A percentile compares a stretch with the other conserved stretches of the same genome.
These are phyloP conservation scores for Melanopsichium pennsylvanicum DNA, from an alignment of 1,284 basidiomycete species.

Conservation along the genomic window DNA sequence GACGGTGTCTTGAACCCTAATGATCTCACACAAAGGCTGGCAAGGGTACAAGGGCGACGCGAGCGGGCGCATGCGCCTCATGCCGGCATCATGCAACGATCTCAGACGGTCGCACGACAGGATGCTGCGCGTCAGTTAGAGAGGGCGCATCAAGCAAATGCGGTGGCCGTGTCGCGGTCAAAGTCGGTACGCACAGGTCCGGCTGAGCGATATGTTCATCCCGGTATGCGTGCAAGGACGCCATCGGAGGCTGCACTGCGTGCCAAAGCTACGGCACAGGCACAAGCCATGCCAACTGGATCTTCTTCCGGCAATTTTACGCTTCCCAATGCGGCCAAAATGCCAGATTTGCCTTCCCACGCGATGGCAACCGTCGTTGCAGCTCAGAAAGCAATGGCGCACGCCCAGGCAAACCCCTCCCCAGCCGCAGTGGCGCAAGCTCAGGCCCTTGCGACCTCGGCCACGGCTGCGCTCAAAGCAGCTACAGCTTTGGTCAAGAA, in stretches of 20 bases:
- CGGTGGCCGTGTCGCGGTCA: constrained; percentile 16
- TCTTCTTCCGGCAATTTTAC: constrained; percentile 14
- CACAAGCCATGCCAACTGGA: constrained; percentile 23
- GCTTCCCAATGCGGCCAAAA: constrained; percentile 8
- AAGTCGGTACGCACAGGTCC: constrained; percentile 36
- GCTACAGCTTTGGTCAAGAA: constrained; percentile 33
- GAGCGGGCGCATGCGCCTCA: constrained; percentile 20
- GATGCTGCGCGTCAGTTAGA: constrained; percentile 9
- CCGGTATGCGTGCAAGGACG: constrained; percentile 36
- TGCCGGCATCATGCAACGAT: constrained; percentile 24
- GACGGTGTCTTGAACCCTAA: constrained; percentile 22
- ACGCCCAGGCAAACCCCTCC: constrained; percentile 34
- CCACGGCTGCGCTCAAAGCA: constrained; percentile 35
- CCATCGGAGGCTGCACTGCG: constrained; percentile 42
- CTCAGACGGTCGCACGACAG: constrained; percentile 33
- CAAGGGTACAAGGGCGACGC: constrained; percentile 32
- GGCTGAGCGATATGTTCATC: constrained; percentile 22
- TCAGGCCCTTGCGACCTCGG: constrained; percentile 34
- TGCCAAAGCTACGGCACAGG: constrained; percentile 36
- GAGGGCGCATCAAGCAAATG: constrained; percentile 2
- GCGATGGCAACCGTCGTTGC: constrained; percentile 34
- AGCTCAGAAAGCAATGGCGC: constrained; percentile 40
- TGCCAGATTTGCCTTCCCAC: constrained; percentile 35
- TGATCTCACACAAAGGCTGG: constrained; percentile 30
- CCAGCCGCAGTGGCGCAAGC: constrained; percentile 38